Conservation (phyloP, 2,329 filamentous ascomycete species). For the Aureobasidium sp. region DNA sequence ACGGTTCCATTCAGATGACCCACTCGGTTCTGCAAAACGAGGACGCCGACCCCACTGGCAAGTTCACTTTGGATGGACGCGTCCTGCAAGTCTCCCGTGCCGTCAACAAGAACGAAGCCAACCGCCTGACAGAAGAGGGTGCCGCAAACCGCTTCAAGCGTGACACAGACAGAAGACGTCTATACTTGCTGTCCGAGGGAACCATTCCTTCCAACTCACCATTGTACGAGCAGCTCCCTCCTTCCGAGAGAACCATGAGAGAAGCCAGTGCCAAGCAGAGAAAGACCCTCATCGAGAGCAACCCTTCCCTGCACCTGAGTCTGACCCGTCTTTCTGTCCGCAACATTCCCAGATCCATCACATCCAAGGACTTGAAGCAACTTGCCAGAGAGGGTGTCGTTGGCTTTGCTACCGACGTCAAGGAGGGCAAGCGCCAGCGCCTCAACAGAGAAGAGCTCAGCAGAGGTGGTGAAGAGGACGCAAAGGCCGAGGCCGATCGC, state of each 20-base stretch:
- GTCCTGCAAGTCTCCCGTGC: conserved; percentile 78
- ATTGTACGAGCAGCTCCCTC: conserved; percentile 67
- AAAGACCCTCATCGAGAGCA: conserved; percentile 82
- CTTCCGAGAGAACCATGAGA: conserved; percentile 77
- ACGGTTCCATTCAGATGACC: conserved; percentile 40
- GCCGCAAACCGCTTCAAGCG: conserved; percentile 54
- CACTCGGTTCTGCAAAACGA: conserved; percentile 87
- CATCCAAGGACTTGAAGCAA: conserved; percentile 81
- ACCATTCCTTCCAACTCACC: conserved; percentile 70
- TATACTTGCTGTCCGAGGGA: conserved; percentile 85
- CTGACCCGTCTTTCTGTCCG: conserved; percentile 85
- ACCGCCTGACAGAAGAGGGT: conserved; percentile 64
- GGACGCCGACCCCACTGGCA: conserved; percentile 69
- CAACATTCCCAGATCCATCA: conserved; percentile 78
- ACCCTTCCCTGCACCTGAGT: conserved; percentile 81
- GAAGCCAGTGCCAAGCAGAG: conserved; percentile 82
- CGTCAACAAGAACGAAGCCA: conserved; percentile 75
- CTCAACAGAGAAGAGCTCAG: conserved; percentile 85
- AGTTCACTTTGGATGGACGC: conserved; percentile 85
- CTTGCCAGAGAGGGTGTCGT: conserved; percentile 89
- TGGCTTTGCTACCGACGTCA: conserved; percentile 86
- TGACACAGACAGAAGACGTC: conserved; percentile 80
- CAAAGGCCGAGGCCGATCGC: conserved; percentile 69
- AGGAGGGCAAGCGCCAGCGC: conserved; percentile 64
- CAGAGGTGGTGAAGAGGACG: conserved; percentile 73